Percentiles rank a stretch among this genome's conserved stretches.
These are phyloP conservation scores for Nicotiana knightiana DNA, from an alignment of 257 asterid genomes.

Conservation along the genomic window DNA sequence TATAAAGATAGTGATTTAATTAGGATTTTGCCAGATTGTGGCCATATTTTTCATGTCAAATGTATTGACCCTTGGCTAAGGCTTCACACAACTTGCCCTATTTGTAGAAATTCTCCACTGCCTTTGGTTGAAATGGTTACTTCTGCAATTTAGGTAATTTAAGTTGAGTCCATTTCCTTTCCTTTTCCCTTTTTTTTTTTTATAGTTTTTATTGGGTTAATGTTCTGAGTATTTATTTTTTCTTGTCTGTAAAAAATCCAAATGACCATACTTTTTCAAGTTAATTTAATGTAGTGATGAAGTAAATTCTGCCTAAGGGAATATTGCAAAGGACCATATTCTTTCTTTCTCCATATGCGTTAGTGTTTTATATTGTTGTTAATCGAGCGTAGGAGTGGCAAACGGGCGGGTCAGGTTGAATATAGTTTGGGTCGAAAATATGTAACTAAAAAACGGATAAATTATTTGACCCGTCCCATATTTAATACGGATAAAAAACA, in stretches of 20 bases:
- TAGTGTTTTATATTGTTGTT: not conserved
- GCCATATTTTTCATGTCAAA: slow-evolving; percentile 20
- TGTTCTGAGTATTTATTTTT: not conserved
- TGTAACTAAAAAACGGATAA: no score
- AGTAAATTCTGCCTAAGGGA: not conserved
- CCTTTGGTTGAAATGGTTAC: not conserved
- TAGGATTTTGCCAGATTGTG: slow-evolving; percentile 19
- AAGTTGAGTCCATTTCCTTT: not conserved
- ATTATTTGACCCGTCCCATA: no score
- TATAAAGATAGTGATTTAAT: slow-evolving; percentile 16
- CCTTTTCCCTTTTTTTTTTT: not conserved
- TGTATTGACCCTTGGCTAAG: slow-evolving; percentile 29
- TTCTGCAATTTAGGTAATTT: no score
- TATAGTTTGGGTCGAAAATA: no score
- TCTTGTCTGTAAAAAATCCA: not conserved
- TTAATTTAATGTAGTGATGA: not conserved
- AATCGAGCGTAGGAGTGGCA: no score
- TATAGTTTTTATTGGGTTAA: not conserved
- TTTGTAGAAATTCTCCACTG: slow-evolving; percentile 23
- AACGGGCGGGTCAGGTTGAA: no score
- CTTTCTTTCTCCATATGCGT: not conserved
- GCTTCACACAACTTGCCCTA: slow-evolving; percentile 23
- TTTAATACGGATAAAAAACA: no score
- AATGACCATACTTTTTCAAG: not conserved
- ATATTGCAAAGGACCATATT: not conserved